Evolutionary conservation across 2,329 filamentous ascomycete genomes (phyloP).

Genomic region (Curvularia sp.): DNA sequence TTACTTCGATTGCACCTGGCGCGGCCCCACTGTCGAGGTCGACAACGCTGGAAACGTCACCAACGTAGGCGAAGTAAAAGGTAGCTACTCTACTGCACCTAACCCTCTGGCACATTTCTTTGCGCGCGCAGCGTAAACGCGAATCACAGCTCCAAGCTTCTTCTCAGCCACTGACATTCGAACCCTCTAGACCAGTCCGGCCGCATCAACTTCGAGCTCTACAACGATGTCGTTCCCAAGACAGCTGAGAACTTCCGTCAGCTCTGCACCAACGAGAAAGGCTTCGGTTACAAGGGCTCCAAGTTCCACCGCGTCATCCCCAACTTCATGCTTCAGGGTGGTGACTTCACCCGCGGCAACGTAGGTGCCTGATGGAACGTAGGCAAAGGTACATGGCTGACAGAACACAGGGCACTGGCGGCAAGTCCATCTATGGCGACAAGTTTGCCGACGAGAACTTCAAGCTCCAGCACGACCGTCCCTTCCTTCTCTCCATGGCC

Average conservation of each 20-base stretch:
- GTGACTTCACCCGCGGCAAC: constrained; percentile 92
- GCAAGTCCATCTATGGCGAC: constrained; percentile 93
- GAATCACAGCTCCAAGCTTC: background rate
- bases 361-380: constrained; percentile 61
- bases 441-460: constrained; percentile 97
- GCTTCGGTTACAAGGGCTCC: constrained; percentile 82
- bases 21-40: constrained; percentile 73
- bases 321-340: constrained; percentile 94
- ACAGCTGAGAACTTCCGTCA: constrained; percentile 84
- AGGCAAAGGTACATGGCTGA: constrained; percentile 26
- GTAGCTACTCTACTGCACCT: constrained; percentile 58
- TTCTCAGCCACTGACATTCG: constrained; percentile 29
- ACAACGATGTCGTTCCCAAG: constrained; percentile 84
- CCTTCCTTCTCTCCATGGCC: constrained; percentile 90
- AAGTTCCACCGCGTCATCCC: constrained; percentile 93
- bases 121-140: background rate
- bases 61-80: constrained; percentile 57
- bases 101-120: background rate
- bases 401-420: constrained; percentile 75
- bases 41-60: constrained; percentile 62
- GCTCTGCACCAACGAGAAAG: constrained; percentile 82
- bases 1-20: constrained; percentile 77
- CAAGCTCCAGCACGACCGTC: constrained; percentile 72
- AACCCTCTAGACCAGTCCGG: constrained; percentile 68
- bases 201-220: constrained; percentile 90